phyloP scores from a whole-genome alignment of 169 alveolate genomes.

The Plasmodium vinckei region DNA sequence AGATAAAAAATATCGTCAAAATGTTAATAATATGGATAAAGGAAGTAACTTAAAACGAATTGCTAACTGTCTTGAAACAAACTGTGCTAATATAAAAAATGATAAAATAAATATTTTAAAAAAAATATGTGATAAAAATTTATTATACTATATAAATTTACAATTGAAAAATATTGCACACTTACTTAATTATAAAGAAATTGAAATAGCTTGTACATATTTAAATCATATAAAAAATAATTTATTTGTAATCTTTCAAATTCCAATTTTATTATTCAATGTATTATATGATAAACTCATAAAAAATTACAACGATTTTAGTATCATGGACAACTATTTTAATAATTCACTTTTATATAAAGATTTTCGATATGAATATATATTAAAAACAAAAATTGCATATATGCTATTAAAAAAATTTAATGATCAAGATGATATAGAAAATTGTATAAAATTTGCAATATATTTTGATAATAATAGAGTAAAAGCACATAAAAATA shows the following conservation, averaged over 20 bases:
- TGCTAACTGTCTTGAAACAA: slow-evolving; percentile 1
- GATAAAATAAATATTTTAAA: slow-evolving; percentile 66
- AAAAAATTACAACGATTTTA: slow-evolving; percentile 27
- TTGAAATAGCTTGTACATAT: slow-evolving; percentile 58
- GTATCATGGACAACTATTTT: slow-evolving; percentile 40
- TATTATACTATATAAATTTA: slow-evolving; percentile 57
- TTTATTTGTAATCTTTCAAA: slow-evolving; percentile 66
- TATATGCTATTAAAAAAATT: slow-evolving; percentile 63
- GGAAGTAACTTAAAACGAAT: slow-evolving; percentile 7
- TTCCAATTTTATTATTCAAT: slow-evolving; percentile 52
- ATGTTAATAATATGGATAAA: background rate
- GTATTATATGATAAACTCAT: slow-evolving; percentile 26
- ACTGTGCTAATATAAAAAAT: slow-evolving; percentile 35
- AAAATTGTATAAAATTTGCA: slow-evolving; percentile 49
- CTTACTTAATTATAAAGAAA: slow-evolving; percentile 46
- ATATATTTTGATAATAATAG: slow-evolving; percentile 45
- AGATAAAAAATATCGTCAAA: background rate
- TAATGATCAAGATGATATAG: slow-evolving; percentile 22
- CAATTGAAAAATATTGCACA: slow-evolving; percentile 58
- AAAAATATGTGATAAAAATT: slow-evolving; percentile 48
- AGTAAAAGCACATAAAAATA: slow-evolving; percentile 42
- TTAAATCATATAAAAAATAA: slow-evolving; percentile 60
- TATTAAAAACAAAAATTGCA: slow-evolving; percentile 55
- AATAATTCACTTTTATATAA: slow-evolving; percentile 24
- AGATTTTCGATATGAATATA: slow-evolving; percentile 60